Percentiles rank a stretch among this genome's conserved stretches.
These are phyloP conservation scores for Nematocida sp. DNA, from an alignment of 371 early-diverging fungal genomes.

Conservation along the genomic window DNA sequence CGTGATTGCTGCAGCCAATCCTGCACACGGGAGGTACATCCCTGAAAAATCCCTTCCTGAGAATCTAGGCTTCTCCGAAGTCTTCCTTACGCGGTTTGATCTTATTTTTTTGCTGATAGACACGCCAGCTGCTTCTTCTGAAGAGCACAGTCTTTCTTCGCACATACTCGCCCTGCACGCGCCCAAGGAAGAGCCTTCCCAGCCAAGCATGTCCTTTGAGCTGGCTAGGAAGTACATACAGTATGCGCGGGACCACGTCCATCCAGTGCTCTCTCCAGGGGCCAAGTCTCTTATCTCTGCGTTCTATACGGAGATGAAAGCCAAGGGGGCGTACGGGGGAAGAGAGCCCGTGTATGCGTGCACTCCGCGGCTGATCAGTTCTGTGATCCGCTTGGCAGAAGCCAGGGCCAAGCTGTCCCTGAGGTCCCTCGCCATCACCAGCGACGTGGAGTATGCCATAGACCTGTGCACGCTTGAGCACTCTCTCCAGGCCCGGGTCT, in stretches of 20 bases:
- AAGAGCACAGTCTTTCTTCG: conserved; percentile 31
- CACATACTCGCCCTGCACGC: background rate
- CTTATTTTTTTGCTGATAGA: conserved; percentile 58
- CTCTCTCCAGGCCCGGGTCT: background rate
- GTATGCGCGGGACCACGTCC: conserved; percentile 56
- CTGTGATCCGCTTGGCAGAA: conserved; percentile 58
- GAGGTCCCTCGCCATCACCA: conserved; percentile 48
- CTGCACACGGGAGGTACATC: conserved; percentile 58
- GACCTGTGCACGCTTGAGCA: conserved; percentile 43
- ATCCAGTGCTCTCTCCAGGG: conserved; percentile 56
- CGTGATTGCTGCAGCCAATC: conserved; percentile 63
- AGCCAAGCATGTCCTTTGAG: conserved; percentile 64
- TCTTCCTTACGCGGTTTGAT: conserved; percentile 61
- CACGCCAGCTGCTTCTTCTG: conserved; percentile 28
- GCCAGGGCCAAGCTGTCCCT: conserved; percentile 58
- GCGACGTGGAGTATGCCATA: conserved; percentile 58
- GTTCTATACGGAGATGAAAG: conserved; percentile 15
- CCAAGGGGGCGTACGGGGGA: background rate
- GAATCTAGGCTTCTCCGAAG: conserved; percentile 58
- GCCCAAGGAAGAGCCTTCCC: background rate
- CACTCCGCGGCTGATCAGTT: conserved; percentile 56
- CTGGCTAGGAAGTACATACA: conserved; percentile 66
- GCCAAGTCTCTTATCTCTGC: conserved; percentile 44
- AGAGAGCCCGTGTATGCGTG: background rate
- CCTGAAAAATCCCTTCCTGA: conserved; percentile 60